Percentiles rank a stretch among this genome's conserved stretches.
These are phyloP conservation scores for Rutstroemia sp. DNA, from an alignment of 2,329 filamentous ascomycete genomes.

Conservation along the genomic window DNA sequence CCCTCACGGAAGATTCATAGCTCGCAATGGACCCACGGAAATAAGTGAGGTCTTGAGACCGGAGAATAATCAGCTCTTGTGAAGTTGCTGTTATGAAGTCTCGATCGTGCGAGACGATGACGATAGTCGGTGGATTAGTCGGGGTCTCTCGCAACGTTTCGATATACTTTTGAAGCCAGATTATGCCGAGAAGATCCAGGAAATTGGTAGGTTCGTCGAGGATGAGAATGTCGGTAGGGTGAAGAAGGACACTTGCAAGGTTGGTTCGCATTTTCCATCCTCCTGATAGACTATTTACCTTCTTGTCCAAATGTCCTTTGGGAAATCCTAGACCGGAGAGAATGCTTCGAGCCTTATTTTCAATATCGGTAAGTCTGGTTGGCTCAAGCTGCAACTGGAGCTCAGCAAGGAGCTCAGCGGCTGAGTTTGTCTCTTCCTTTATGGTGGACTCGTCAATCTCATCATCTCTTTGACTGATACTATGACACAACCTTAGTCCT, in stretches of 20 bases:
- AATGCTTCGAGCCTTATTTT: constrained; percentile 58
- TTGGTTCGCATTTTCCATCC: constrained; percentile 68
- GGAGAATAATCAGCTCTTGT: constrained; percentile 67
- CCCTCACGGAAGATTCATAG: constrained; percentile 62
- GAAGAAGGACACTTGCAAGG: constrained; percentile 58
- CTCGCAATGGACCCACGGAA: constrained; percentile 69
- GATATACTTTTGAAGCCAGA: constrained; percentile 76
- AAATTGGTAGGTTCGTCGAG: constrained; percentile 87
- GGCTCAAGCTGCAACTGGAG: constrained; percentile 62
- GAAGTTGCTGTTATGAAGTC: constrained; percentile 73
- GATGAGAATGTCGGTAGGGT: constrained; percentile 68
- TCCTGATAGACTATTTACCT: constrained; percentile 62
- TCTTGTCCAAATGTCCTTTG: constrained; percentile 49
- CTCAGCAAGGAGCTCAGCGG: constrained; percentile 60
- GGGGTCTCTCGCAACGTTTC: constrained; percentile 44
- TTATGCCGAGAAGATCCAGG: constrained; percentile 72
- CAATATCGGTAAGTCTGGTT: constrained; percentile 54
- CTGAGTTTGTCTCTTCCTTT: constrained; percentile 60
- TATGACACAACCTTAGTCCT: constrained; percentile 17
- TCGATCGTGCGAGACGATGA: constrained; percentile 79
- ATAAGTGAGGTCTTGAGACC: constrained; percentile 62
- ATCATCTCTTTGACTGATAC: constrained; percentile 42
- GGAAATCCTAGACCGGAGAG: constrained; percentile 54
- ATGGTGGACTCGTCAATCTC: constrained; percentile 50
- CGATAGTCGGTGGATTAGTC: constrained; percentile 53